These are phyloP conservation scores for Cyanodermella asteris DNA, from an alignment of 2,329 filamentous ascomycete species.

Conservation along the genomic window DNA sequence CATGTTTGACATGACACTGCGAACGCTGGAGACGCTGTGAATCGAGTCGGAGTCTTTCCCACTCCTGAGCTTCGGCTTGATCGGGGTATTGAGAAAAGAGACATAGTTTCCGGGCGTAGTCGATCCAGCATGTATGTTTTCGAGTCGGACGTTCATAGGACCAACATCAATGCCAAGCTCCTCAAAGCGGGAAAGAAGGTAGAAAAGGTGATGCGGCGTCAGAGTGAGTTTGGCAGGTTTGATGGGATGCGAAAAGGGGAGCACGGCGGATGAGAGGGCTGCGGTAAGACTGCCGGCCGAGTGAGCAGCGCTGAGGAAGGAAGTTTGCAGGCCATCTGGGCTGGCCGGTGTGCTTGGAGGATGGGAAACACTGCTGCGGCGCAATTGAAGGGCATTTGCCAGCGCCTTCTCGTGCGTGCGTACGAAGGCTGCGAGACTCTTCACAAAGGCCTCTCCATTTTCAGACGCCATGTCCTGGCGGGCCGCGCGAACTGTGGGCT, in stretches of 20 bases:
- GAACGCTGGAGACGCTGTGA: constrained; percentile 85
- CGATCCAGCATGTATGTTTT: constrained; percentile 69
- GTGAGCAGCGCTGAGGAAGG: constrained; percentile 39
- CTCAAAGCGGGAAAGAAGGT: constrained; percentile 84
- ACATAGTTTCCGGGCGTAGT: constrained; percentile 79
- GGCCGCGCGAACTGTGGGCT: too few species aligned
- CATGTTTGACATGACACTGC: constrained; percentile 95
- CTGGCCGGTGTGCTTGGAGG: constrained; percentile 32
- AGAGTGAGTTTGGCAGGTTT: constrained; percentile 83
- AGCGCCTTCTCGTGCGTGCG: constrained; percentile 93
- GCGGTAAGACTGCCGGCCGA: constrained; percentile 53
- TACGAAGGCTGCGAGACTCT: constrained; percentile 92
- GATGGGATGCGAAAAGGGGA: constrained; percentile 61
- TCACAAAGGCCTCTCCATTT: constrained; percentile 77
- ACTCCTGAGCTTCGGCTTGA: constrained; percentile 54
- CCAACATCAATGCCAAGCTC: constrained; percentile 78
- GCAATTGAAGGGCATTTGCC: constrained; percentile 80
- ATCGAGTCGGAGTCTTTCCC: constrained; percentile 86
- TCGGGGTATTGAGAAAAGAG: constrained; percentile 72
- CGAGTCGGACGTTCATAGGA: constrained; percentile 85
- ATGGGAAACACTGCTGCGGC: constrained; percentile 32
- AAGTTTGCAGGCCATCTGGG: constrained; percentile 38
- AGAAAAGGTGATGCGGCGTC: constrained; percentile 92
- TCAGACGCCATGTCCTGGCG: constrained; percentile 73
- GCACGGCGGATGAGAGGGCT: constrained; percentile 64